phyloP scores from a whole-genome alignment of 345 rosid species.

The Melaleuca alternifolia region DNA sequence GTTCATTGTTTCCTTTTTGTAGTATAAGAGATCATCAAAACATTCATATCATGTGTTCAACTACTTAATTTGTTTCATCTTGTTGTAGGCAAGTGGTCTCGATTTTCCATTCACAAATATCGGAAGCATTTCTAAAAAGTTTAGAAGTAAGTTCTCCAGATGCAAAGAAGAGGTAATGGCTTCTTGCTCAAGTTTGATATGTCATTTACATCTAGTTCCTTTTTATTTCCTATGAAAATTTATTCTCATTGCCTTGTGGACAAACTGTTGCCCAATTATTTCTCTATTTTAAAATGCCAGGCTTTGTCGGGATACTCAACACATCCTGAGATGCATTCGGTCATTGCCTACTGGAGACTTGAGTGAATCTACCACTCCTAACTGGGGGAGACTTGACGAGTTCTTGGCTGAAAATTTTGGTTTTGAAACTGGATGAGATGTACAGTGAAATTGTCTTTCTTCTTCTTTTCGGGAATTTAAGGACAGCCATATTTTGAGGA shows the following conservation, averaged over 20 bases:
- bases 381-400: slow-evolving; percentile 89
- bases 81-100: slow-evolving; percentile 77
- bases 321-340: slow-evolving; percentile 83
- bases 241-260: background rate
- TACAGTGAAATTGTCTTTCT: background rate
- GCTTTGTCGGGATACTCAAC: slow-evolving; percentile 55
- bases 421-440: slow-evolving; percentile 15
- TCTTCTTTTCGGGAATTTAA: background rate
- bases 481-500: background rate
- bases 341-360: slow-evolving; percentile 67
- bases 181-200: background rate
- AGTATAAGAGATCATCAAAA: background rate
- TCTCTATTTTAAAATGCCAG: slow-evolving; percentile 17
- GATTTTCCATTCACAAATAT: slow-evolving; percentile 75
- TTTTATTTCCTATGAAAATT: background rate
- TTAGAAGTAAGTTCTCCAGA: slow-evolving; percentile 67
- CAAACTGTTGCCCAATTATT: background rate
- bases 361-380: slow-evolving; percentile 34
- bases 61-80: background rate
- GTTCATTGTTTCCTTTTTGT: background rate
- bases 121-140: slow-evolving; percentile 66
- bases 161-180: slow-evolving; percentile 66
- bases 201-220: background rate
- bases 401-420: slow-evolving; percentile 61
- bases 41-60: background rate